Base-by-base conservation (phyloP, 2,329 filamentous ascomycete species). In the Fusarium sp. region DNA sequence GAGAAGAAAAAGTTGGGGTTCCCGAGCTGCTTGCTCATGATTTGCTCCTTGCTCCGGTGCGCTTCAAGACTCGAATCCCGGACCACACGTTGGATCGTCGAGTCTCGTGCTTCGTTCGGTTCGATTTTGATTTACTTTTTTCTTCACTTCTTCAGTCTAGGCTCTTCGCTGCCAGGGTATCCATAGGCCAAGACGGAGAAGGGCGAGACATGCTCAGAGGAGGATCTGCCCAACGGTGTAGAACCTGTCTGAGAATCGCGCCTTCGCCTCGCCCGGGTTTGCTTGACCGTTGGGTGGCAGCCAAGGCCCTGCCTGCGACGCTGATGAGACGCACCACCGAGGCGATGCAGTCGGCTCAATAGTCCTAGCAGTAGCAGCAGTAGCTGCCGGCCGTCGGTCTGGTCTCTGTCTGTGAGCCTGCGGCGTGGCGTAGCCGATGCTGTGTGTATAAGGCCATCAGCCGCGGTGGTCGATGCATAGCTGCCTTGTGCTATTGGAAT, bases 1-100 rank as follows among this genome's bases (percentile, higher is more conserved):
- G 45, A 74, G 67, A 73, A 73, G 69, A 33, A 74, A 70, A 75
- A 75, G 72, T 70, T 70, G 72, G 72, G 63, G 73, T 67, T 70
- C 65, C 71, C n/a, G 69, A 64, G 35, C 40, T 66, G 61, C 40
- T 63, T 65, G 36, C 31, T 60, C 29, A 35, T 36, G 45, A 65
- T 61, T 47, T 18, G 25, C 18, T 58, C 57, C 36, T 38, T 14
- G 25, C 16, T 25, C n/a, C 27, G 16, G 10, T 59, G 38, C 36
- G 22, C 25, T 35, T 36, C 16, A 29, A 56, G 63, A 20, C 8
- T 35, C 35, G 33, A 47, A 65, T 52, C 64, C 68, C 60, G 25
- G 45, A 33, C 45, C 38, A 54, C 20, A 38, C 27, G 42, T 38
- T 65, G 18, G 35, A 29, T 58, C 52, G 33, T 42, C 56, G 58